These are phyloP conservation scores for Beauveria varroae DNA, from an alignment of 2,329 filamentous ascomycete genomes.

Conservation along the genomic window DNA sequence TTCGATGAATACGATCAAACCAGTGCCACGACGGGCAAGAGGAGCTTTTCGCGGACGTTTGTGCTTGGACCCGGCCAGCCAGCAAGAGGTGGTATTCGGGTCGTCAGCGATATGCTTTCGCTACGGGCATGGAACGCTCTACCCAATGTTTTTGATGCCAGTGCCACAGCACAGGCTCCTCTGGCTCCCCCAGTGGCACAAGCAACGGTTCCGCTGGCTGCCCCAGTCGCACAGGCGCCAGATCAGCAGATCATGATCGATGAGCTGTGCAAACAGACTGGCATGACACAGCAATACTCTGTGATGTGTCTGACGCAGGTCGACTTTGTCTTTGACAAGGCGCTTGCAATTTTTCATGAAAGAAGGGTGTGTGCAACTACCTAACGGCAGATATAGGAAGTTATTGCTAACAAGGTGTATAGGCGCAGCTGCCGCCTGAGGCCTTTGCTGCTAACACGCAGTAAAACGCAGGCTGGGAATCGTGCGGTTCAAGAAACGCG, in stretches of 20 bases:
- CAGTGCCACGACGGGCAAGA: slow-evolving; percentile 51
- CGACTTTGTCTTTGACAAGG: slow-evolving; percentile 71
- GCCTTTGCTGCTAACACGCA: slow-evolving; percentile 31
- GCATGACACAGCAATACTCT: slow-evolving; percentile 73
- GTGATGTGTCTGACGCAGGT: slow-evolving; percentile 74
- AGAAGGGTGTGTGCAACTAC: slow-evolving; percentile 53
- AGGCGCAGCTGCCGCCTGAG: slow-evolving; percentile 40
- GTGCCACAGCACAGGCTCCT: slow-evolving; percentile 19
- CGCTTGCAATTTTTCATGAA: slow-evolving; percentile 66
- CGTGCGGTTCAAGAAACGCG: no score
- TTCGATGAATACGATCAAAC: slow-evolving; percentile 65
- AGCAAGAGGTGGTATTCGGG: slow-evolving; percentile 56
- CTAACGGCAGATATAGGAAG: background rate
- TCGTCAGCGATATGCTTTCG: slow-evolving; percentile 72
- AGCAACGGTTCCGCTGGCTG: slow-evolving; percentile 11
- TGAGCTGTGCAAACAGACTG: slow-evolving; percentile 68
- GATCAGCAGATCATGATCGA: slow-evolving; percentile 62
- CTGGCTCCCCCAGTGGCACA: slow-evolving; percentile 13
- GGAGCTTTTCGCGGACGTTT: slow-evolving; percentile 78
- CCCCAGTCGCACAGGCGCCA: slow-evolving; percentile 22
- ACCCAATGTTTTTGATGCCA: slow-evolving; percentile 32
- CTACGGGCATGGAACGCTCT: slow-evolving; percentile 57
- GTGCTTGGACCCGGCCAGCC: slow-evolving; percentile 67
- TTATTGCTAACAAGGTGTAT: slow-evolving; percentile 12
- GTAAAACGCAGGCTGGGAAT: slow-evolving; percentile 1